phyloP scores from a whole-genome alignment of 2,329 filamentous ascomycete genomes.

The Akanthomyces dipterigenus region DNA sequence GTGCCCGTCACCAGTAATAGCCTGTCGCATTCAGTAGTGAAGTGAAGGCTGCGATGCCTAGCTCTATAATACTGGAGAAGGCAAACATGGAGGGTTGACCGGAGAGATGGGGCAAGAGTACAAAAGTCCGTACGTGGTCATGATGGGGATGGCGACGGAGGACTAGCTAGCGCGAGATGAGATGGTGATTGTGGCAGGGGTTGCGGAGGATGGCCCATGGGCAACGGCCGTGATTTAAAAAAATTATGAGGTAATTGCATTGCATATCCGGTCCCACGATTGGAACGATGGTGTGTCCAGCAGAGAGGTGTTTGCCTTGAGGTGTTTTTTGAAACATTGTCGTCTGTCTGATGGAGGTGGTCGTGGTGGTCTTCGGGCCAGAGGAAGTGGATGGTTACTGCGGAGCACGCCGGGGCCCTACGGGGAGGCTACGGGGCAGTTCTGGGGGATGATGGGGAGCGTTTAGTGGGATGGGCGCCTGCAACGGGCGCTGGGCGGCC shows the following conservation, averaged over 20 bases:
- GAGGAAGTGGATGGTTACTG: slow-evolving; percentile 6
- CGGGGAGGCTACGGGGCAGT: not conserved
- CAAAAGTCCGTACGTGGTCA: not conserved
- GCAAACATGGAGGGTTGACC: not conserved
- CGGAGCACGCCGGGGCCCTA: slow-evolving; percentile 13
- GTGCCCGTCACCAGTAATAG: not conserved
- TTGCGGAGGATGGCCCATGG: not conserved
- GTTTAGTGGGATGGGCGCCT: not conserved
- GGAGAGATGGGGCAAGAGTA: not conserved
- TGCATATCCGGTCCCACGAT: not conserved
- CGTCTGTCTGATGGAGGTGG: not conserved
- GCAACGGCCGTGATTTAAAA: not conserved
- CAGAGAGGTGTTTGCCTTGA: not conserved
- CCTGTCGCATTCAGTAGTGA: not conserved
- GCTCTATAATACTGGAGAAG: not conserved
- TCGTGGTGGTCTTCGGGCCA: slow-evolving; percentile 4
- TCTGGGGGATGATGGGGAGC: not conserved
- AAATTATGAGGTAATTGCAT: not conserved
- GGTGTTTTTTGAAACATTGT: not conserved
- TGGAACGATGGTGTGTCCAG: not conserved
- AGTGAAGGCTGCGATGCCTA: not conserved
- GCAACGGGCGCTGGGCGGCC: not conserved
- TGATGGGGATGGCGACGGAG: not conserved
- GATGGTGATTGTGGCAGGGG: not conserved
- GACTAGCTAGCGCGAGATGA: not conserved